phyloP scores from a whole-genome alignment of 768 basidiomycete species.

The Cystofilobasidium ferigula region DNA sequence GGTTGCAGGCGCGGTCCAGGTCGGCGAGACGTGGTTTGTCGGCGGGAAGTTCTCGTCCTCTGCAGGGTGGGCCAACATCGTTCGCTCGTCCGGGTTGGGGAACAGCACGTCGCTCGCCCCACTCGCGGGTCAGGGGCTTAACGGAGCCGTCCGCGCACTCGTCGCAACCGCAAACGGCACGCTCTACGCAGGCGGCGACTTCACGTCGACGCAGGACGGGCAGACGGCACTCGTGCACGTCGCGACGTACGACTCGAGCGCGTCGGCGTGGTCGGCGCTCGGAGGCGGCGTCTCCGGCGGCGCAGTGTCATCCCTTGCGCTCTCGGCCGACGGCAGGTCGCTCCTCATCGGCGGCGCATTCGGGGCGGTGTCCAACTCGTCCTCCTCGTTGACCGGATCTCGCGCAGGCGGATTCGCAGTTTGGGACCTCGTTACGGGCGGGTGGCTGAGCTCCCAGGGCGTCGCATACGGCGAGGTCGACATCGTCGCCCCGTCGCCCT shows the following conservation, averaged over 20 bases:
- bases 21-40: slow-evolving; percentile 47
- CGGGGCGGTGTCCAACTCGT: slow-evolving; percentile 40
- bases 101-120: slow-evolving; percentile 38
- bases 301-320: slow-evolving; percentile 51
- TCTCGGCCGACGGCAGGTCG: slow-evolving; percentile 28
- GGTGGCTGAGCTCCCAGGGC: slow-evolving; percentile 22
- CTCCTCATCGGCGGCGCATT: slow-evolving; percentile 69
- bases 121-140: slow-evolving; percentile 58
- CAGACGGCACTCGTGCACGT: slow-evolving; percentile 49
- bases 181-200: slow-evolving; percentile 79
- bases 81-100: slow-evolving; percentile 53
- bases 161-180: slow-evolving; percentile 45
- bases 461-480: slow-evolving; percentile 9
- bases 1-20: slow-evolving; percentile 45
- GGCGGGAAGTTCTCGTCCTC: slow-evolving; percentile 68
- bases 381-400: slow-evolving; percentile 30
- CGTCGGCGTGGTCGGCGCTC: slow-evolving; percentile 57
- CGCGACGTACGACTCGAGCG: slow-evolving; percentile 58
- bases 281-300: slow-evolving; percentile 63
- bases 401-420: slow-evolving; percentile 56
- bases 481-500: neutral
- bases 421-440: slow-evolving; percentile 51
- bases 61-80: slow-evolving; percentile 53
- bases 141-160: slow-evolving; percentile 64
- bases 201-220: slow-evolving; percentile 53